Evolutionary conservation across 2,329 filamentous ascomycete species (phyloP).

Genomic region (Penicillium fuscoglaucum): DNA sequence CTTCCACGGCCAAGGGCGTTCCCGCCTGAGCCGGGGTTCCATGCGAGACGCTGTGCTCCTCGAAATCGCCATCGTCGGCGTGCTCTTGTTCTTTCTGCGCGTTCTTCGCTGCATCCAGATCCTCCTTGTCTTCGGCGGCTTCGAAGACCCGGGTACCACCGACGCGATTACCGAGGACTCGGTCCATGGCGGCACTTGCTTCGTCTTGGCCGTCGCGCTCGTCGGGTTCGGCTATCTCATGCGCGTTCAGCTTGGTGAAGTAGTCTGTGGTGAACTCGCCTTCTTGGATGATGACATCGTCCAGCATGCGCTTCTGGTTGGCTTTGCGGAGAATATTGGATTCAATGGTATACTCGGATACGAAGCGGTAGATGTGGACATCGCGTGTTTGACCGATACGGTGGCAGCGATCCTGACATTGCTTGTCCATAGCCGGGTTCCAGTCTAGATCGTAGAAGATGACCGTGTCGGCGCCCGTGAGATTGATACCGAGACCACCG

Average conservation of each 20-base stretch:
- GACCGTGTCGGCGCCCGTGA: constrained; percentile 94
- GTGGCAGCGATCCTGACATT: constrained; percentile 96
- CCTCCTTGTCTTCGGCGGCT: constrained; percentile 88
- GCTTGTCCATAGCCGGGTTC: constrained; percentile 99
- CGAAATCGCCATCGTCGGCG: constrained; percentile 82
- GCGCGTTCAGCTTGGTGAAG: constrained; percentile 73
- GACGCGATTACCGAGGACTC: constrained; percentile 71
- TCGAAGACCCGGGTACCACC: constrained; percentile 73
- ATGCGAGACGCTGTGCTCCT: constrained; percentile 56
- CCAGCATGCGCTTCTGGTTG: constrained; percentile 95
- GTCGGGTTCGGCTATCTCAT: constrained; percentile 64
- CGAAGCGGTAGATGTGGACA: constrained; percentile 94
- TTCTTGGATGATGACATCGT: constrained; percentile 97
- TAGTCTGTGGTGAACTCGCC: constrained; percentile 97
- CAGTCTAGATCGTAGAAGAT: constrained; percentile 99
- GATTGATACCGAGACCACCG: constrained; percentile 90
- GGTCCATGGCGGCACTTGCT: constrained; percentile 79
- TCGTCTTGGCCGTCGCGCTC: constrained; percentile 67
- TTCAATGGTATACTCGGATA: constrained; percentile 93
- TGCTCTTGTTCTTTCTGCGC: constrained; percentile 85
- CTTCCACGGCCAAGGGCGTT: constrained; percentile 36
- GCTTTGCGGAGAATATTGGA: constrained; percentile 96
- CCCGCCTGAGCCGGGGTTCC: constrained; percentile 38
- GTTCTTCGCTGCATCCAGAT: constrained; percentile 80
- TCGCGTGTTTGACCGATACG: constrained; percentile 96